These are phyloP conservation scores for Aethionema arabicum DNA, from an alignment of 345 rosid species.

Conservation along the genomic window DNA sequence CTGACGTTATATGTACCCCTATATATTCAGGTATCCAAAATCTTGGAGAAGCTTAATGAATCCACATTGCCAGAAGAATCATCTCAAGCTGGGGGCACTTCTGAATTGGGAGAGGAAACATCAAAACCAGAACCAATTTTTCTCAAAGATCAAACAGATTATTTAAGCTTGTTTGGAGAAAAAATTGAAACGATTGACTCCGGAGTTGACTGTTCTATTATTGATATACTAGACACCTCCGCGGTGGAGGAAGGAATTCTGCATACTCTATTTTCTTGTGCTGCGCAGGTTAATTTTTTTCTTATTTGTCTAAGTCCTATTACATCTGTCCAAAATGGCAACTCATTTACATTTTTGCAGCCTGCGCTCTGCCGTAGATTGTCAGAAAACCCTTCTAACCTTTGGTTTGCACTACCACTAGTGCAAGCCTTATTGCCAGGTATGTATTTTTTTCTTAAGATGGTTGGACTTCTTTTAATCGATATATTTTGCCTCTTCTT, in stretches of 20 bases:
- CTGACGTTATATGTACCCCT: constrained; percentile 17
- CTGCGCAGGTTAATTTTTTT: constrained; percentile 71
- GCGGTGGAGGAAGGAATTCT: constrained; percentile 85
- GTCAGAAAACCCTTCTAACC: constrained; percentile 53
- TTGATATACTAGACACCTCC: constrained; percentile 59
- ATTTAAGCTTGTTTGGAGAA: constrained; percentile 73
- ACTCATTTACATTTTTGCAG: constrained; percentile 40
- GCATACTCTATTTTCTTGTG: constrained; percentile 83
- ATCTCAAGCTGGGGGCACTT: constrained; percentile 32
- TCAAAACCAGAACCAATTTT: constrained; percentile 42
- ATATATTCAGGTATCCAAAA: constrained; percentile 55
- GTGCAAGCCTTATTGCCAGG: constrained; percentile 85
- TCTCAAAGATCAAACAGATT: constrained; percentile 48
- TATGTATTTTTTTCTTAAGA: constrained; percentile 24
- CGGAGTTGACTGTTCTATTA: constrained; percentile 51
- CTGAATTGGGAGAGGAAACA: constrained; percentile 42
- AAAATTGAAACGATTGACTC: constrained; percentile 54
- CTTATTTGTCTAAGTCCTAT: constrained; percentile 17
- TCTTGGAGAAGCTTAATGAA: constrained; percentile 57
- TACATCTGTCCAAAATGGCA: constrained; percentile 22
- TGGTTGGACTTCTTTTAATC: background rate
- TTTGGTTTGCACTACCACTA: constrained; percentile 78
- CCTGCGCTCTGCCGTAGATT: constrained; percentile 62
- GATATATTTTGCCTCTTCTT: constrained; percentile 5
- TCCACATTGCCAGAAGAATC: constrained; percentile 47